These are phyloP conservation scores for Sindora glabra DNA, from an alignment of 306 rosid genomes.

Conservation along the genomic window DNA sequence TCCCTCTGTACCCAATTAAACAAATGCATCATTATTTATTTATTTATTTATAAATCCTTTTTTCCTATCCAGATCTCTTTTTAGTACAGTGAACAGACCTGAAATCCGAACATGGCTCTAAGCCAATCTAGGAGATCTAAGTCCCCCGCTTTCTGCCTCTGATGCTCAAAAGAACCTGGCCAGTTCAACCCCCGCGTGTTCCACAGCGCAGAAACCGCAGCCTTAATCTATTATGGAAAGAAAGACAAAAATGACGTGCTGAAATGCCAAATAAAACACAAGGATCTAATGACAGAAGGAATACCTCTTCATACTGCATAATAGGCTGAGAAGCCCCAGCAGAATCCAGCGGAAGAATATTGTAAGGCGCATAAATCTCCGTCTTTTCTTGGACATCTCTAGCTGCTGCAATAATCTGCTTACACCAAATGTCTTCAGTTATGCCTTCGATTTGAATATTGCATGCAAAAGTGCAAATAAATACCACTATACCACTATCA, in stretches of 20 bases:
- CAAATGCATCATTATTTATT: conserved; percentile 10
- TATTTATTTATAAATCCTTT: not conserved
- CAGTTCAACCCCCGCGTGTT: conserved; percentile 83
- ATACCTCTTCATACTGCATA: conserved; percentile 97
- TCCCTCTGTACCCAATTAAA: conserved; percentile 60
- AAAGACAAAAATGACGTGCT: conserved; percentile 15
- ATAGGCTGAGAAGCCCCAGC: conserved; percentile 94
- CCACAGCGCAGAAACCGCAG: conserved; percentile 73
- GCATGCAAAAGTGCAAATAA: not conserved
- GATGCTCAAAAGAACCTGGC: conserved; percentile 75
- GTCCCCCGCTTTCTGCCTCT: conserved; percentile 73
- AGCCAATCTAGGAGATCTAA: conserved; percentile 94
- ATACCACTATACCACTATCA: conserved; percentile 4
- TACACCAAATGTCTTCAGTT: conserved; percentile 5
- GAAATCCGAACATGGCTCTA: conserved; percentile 92
- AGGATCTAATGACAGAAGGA: not conserved
- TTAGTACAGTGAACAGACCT: conserved; percentile 37
- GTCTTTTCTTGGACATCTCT: conserved; percentile 97
- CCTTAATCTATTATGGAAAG: conserved; percentile 59
- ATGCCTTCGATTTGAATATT: not conserved
- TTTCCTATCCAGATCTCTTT: not conserved
- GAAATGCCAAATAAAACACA: conserved; percentile 15
- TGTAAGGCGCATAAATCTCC: conserved; percentile 82
- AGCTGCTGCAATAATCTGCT: conserved; percentile 93
- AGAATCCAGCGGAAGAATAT: conserved; percentile 91